Evolutionary conservation across 805 yeast species (phyloP), one percentile per base, ranked within the genome.

Genomic region (Yarrowia yakushimensis): DNA sequence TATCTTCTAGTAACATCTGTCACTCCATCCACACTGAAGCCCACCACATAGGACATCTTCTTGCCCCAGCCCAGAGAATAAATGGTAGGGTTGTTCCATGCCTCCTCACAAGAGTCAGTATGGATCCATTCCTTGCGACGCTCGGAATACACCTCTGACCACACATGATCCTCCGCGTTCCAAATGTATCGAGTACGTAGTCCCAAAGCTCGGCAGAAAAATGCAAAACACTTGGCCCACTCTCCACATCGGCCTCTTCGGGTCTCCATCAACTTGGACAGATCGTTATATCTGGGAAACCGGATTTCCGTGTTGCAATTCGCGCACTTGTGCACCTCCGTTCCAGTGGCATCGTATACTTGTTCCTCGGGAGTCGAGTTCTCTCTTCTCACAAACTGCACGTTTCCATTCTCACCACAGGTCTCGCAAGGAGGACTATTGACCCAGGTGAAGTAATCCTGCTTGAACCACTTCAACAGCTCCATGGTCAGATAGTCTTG

Each of bases 121-220:
- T 93, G 98, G 18, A 92, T 79, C 97, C 98, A 93, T 62, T 90
- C 74, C 45, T 79, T 73, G 66, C 82, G 76, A 20, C 74, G 69
- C 0, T 68, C 72, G 1, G 96, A 88, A 71, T 83, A 92, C 68
- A 87, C 86, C 70, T 93, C 98, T 69, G 96, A 87, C 98, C 98
- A 93, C 3, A 90, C 97, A 72, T 93, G 98, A 71, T 93, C 98
- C 71, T 93, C 98, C 8, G 82, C 77, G 72, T 90, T 91, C 96
- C 96, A 89, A 1, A 92, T 76, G 69, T 87, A 91, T 59, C 98
- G 75, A 0, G 83, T 82, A 27, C 83, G 77, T 4, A 84, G 69
- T 0, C 86, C 88, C 43, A 92, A 75, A 0, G 96, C 83, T 27
- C 85, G 78, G 61, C 92, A 74, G 1, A 91, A 74, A 34, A 90